Evolutionary conservation across 352 stramenopile genomes (phyloP), one percentile per base, ranked within the genome.

Genomic region (Blastocystis sp.): DNA sequence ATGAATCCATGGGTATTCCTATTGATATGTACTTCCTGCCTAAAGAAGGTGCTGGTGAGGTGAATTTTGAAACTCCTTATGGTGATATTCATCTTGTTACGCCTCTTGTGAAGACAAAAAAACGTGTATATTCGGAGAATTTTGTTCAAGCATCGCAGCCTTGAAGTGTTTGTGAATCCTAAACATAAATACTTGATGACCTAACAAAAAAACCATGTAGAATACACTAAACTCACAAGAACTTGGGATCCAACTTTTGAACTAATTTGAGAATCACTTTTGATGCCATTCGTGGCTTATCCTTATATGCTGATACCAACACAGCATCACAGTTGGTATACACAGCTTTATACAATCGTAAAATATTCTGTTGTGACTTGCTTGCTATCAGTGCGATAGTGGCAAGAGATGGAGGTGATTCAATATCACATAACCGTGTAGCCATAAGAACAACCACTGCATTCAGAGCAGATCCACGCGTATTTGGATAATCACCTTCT

Each of bases 161-260:
- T 5, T 44, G 5, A 44, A 5, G 4, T 44, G 64, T 76, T 76
- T 76, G 64, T 76, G 5, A 15, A 35, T 24, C 51, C 13, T 58
- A 22, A 58, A 13, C 22, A 22, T 58, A 22, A 58, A 13, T 13
- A 58, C 22, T 58, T 58, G 51, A 58, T 22, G 51, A 22, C 51
- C 51, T 33, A 33, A 62, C 56, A 4, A 57, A 54, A 30, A 57
- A 78, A 27, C 44, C 33, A 84, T 5, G 68, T 17, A 69, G 11
- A 64, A 30, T 22, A 84, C 33, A 84, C 27, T 81, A 66, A 66
- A 84, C 35, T 84, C 53, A 84, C 73, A 84, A 51, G 27, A 53
- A 57, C 73, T 84, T 84, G 15, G 73, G 73, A n/a, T 84, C 73
- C 6, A 84, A 56, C 73, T 84, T 84, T 40, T 84, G 73, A 5